phyloP scores from a whole-genome alignment of 148 eudicot species.

The Vaccinium macrocarpon region DNA sequence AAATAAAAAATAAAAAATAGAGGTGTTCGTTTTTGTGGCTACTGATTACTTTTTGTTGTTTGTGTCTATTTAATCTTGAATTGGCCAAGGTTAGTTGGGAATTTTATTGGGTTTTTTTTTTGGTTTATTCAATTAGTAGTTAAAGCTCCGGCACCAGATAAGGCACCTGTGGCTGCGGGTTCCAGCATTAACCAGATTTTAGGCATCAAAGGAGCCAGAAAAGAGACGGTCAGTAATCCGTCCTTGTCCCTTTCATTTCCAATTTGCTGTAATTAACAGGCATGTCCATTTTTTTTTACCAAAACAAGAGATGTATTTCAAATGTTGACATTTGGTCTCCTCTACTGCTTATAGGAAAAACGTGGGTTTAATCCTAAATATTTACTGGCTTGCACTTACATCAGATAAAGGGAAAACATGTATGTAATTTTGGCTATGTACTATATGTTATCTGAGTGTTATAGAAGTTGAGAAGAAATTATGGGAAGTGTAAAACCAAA shows the following conservation, averaged over 20 bases:
- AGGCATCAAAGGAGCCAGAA: constrained; percentile 93
- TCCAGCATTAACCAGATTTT: constrained; percentile 87
- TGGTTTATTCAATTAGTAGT: constrained; percentile 35
- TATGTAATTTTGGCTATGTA: neutral
- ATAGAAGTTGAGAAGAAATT: neutral
- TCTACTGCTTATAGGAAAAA: neutral
- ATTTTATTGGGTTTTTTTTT: neutral
- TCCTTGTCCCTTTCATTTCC: neutral
- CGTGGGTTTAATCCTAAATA: neutral
- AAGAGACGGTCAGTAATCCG: constrained; percentile 53
- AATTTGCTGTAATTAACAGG: neutral
- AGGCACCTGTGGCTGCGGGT: constrained; percentile 72
- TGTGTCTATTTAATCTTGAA: neutral
- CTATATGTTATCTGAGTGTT: neutral
- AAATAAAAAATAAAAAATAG: neutral
- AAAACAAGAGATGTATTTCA: neutral
- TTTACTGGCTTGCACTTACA: neutral
- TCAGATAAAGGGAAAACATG: neutral
- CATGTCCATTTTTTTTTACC: neutral
- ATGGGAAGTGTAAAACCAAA: neutral
- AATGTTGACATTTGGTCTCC: neutral
- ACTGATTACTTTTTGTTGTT: neutral
- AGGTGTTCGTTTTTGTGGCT: neutral
- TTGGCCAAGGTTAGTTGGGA: neutral
- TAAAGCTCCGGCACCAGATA: constrained; percentile 68